These are phyloP conservation scores for Mucuna pruriens DNA, from an alignment of 306 rosid genomes.

Conservation along the genomic window DNA sequence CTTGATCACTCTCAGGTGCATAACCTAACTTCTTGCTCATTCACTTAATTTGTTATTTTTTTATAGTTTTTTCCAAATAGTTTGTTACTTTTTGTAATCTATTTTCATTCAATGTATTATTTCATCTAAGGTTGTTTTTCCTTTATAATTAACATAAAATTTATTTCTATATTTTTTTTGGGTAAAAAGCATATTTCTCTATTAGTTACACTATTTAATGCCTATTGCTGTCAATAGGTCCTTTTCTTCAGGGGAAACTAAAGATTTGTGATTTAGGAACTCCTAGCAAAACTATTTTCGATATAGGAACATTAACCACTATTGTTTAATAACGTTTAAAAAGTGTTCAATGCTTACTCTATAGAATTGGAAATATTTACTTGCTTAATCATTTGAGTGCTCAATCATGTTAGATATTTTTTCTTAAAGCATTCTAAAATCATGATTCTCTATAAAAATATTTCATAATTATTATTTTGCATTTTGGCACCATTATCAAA, in stretches of 20 bases:
- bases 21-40: conserved; percentile 33
- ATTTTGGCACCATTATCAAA: not conserved
- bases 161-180: conserved; percentile 15
- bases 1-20: conserved; percentile 95
- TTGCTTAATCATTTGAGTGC: not conserved
- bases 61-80: not conserved
- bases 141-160: not conserved
- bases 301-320: not conserved
- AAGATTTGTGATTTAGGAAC: not conserved
- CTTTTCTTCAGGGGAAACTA: conserved; percentile 6
- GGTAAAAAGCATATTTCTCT: not conserved
- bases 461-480: not conserved
- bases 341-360: conserved; percentile 4
- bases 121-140: conserved; percentile 23
- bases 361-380: conserved; percentile 9
- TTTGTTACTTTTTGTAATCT: not conserved
- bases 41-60: not conserved
- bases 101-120: conserved; percentile 17
- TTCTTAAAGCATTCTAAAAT: not conserved
- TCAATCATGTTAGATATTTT: not conserved
- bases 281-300: not conserved
- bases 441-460: not conserved
- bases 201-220: not conserved
- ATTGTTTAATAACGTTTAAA: conserved; percentile 7
- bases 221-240: not conserved